phyloP scores from a whole-genome alignment of 345 rosid genomes.

The Arabidopsis suecica region DNA sequence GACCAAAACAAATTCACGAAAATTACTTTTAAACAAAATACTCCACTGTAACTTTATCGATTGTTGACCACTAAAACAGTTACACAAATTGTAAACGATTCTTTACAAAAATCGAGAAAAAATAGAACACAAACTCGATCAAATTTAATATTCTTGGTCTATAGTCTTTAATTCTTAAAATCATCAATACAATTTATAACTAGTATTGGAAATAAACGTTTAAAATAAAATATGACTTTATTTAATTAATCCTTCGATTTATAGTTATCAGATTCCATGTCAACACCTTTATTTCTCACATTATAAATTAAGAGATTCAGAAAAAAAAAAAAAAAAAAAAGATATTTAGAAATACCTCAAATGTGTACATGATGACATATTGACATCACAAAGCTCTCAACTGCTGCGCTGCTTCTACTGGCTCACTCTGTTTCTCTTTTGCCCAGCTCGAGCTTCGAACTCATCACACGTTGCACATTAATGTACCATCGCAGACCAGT shows the following conservation, averaged over 20 bases:
- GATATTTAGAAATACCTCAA: slow-evolving; percentile 29
- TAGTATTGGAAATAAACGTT: too few relatives aligned
- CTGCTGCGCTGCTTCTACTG: not conserved
- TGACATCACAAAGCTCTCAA: not conserved
- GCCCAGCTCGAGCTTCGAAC: slow-evolving; percentile 27
- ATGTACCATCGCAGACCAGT: slow-evolving; percentile 18
- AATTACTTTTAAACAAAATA: not conserved
- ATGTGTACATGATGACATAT: not conserved
- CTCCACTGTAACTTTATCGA: not conserved
- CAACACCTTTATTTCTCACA: too few relatives aligned
- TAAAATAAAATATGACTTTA: too few relatives aligned
- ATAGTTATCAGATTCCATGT: too few relatives aligned
- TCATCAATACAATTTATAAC: not conserved
- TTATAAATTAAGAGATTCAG: too few relatives aligned
- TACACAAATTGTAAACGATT: not conserved
- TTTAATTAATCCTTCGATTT: too few relatives aligned
- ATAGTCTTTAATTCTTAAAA: too few relatives aligned
- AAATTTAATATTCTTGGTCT: not conserved
- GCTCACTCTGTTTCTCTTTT: not conserved
- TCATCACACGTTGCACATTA: slow-evolving; percentile 19
- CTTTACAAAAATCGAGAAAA: too few relatives aligned
- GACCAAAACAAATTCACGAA: too few relatives aligned
- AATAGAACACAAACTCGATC: not conserved
- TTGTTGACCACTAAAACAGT: too few relatives aligned
- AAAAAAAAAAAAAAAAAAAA: not conserved